Conservation (phyloP, 257 asterid genomes). For the Scutellaria baicalensis region DNA sequence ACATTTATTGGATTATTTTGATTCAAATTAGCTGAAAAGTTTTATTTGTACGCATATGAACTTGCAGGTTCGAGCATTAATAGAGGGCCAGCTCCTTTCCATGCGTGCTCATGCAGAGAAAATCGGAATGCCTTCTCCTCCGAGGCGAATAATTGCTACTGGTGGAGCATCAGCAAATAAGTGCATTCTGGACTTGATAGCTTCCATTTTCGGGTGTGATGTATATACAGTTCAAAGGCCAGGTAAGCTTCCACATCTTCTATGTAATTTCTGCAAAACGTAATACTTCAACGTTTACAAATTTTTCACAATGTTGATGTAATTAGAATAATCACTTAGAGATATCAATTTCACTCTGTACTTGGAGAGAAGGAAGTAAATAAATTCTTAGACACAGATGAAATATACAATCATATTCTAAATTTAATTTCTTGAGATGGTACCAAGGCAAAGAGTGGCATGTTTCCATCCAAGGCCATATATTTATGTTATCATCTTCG, state of each 20-base stretch:
- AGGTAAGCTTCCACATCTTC: constrained; percentile 20
- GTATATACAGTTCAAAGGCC: constrained; percentile 54
- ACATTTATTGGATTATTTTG: neutral
- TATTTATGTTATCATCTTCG: too few species aligned
- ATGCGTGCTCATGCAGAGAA: constrained; percentile 74
- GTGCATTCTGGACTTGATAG: constrained; percentile 36
- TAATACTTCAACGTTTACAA: too few species aligned
- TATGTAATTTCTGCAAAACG: neutral
- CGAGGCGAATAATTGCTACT: constrained; percentile 63
- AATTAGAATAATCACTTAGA: too few species aligned
- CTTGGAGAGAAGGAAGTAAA: too few species aligned
- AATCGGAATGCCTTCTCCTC: constrained; percentile 68
- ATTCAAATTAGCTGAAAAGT: neutral
- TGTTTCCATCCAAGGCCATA: too few species aligned
- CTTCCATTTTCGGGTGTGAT: constrained; percentile 61
- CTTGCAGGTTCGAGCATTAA: constrained; percentile 55
- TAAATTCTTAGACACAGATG: too few species aligned
- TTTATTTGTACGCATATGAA: neutral
- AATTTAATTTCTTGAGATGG: too few species aligned
- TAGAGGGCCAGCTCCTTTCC: constrained; percentile 70
- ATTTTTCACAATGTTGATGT: too few species aligned
- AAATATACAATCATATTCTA: too few species aligned
- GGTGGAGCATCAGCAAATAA: constrained; percentile 75
- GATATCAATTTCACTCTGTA: too few species aligned
- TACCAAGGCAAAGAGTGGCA: too few species aligned